Conservation (phyloP, 2,329 filamentous ascomycete genomes). For the Exophiala sp. region DNA sequence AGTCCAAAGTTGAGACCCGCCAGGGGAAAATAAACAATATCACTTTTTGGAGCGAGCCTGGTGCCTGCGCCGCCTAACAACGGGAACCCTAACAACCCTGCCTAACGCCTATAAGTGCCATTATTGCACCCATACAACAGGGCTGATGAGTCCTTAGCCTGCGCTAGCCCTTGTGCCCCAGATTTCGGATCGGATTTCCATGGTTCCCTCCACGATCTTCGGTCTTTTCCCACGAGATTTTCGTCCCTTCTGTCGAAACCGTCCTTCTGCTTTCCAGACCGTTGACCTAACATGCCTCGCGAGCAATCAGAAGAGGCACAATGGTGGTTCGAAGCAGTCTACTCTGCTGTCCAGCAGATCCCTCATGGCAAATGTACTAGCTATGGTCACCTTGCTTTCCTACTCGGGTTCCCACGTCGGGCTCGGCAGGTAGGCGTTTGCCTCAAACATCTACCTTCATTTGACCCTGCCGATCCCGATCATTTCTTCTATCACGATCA, state of each 20-base stretch:
- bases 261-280: neutral
- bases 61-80: neutral
- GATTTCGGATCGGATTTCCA: conserved; percentile 7
- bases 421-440: conserved; percentile 83
- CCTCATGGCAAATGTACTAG: conserved; percentile 76
- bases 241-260: neutral
- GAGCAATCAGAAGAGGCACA: conserved; percentile 42
- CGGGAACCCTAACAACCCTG: too few species aligned
- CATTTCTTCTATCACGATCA: conserved; percentile 58
- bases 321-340: conserved; percentile 59
- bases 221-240: neutral
- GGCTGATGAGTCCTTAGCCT: too few species aligned
- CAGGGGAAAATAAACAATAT: conserved; percentile 11
- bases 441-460: conserved; percentile 70
- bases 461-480: conserved; percentile 42
- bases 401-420: conserved; percentile 59
- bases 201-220: neutral
- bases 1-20: neutral
- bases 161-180: too few species aligned
- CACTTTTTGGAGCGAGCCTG: neutral
- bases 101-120: too few species aligned
- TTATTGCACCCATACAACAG: too few species aligned
- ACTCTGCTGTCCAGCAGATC: conserved; percentile 77
- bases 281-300: conserved; percentile 35
- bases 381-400: conserved; percentile 66